phyloP scores from a whole-genome alignment of 2,329 filamentous ascomycete species.

The Penicillium sp. region DNA sequence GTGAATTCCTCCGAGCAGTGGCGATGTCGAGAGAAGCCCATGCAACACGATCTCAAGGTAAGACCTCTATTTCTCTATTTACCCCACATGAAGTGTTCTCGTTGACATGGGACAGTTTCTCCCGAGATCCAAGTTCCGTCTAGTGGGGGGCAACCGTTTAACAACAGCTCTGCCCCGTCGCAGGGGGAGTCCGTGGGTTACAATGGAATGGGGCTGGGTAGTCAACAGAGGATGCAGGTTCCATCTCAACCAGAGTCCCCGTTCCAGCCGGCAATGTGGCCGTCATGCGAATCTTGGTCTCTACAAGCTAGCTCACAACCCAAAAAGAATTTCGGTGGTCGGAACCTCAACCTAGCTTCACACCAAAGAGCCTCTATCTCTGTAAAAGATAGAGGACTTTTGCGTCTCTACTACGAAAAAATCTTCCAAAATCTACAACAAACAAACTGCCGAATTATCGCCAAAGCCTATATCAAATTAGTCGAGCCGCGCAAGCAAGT shows the following conservation, averaged over 20 bases:
- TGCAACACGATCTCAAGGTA: constrained; percentile 16
- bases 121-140: not conserved
- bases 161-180: constrained; percentile 1
- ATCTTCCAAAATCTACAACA: constrained; percentile 29
- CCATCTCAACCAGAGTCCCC: not conserved
- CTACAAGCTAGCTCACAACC: not conserved
- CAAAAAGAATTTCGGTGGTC: constrained; percentile 6
- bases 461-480: constrained; percentile 32
- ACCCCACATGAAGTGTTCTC: not conserved
- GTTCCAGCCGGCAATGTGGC: constrained; percentile 11
- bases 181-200: constrained; percentile 3
- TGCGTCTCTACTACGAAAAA: constrained; percentile 28
- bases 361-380: constrained; percentile 22
- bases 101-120: constrained; percentile 2
- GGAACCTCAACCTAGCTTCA: constrained; percentile 16
- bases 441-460: constrained; percentile 30
- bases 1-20: constrained; percentile 26
- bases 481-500: constrained; percentile 32
- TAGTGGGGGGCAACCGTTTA: constrained; percentile 2
- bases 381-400: constrained; percentile 18
- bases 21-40: constrained; percentile 20
- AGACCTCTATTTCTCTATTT: constrained; percentile 4
- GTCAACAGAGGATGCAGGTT: constrained; percentile 1
- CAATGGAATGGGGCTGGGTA: not conserved
- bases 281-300: constrained; percentile 7